These are phyloP conservation scores for Phalaenopsis aphrodite DNA, from an alignment of 106 monocot species.

Conservation along the genomic window DNA sequence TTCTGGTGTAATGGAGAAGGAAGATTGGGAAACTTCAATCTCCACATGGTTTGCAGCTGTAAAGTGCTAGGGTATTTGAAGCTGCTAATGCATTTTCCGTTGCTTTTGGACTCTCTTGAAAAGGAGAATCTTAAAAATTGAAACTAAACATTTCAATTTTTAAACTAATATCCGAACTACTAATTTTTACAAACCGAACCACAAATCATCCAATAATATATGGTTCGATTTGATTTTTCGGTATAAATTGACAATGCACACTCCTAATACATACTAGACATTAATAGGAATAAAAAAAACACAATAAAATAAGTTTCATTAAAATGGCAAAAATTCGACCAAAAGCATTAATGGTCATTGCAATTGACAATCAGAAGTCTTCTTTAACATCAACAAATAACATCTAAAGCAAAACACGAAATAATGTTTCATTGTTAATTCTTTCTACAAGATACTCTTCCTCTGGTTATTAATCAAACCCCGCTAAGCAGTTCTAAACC, in stretches of 20 bases:
- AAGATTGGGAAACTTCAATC: not conserved
- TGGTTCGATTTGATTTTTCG: too few relatives aligned
- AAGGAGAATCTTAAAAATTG: too few relatives aligned
- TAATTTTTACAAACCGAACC: too few relatives aligned
- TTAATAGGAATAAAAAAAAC: too few relatives aligned
- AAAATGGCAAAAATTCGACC: too few relatives aligned
- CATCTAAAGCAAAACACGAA: not conserved
- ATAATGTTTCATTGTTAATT: not conserved
- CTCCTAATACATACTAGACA: too few relatives aligned
- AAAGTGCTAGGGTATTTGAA: slow-evolving; percentile 51
- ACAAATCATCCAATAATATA: too few relatives aligned
- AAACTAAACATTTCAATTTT: too few relatives aligned
- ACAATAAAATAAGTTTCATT: too few relatives aligned
- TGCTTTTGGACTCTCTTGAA: slow-evolving; percentile 31
- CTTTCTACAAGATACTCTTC: slow-evolving; percentile 24
- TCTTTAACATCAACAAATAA: not conserved
- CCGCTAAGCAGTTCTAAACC: slow-evolving; percentile 38
- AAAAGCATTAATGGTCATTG: not conserved
- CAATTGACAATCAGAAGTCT: not conserved
- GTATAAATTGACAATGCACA: too few relatives aligned
- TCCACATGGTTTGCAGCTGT: slow-evolving; percentile 12
- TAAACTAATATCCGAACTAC: too few relatives aligned
- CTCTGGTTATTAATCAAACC: slow-evolving; percentile 48
- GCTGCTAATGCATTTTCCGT: slow-evolving; percentile 15
- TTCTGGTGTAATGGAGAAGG: slow-evolving; percentile 10